These are phyloP conservation scores for Cladobotryum protrusum DNA, from an alignment of 2,329 filamentous ascomycete species.

Conservation along the genomic window DNA sequence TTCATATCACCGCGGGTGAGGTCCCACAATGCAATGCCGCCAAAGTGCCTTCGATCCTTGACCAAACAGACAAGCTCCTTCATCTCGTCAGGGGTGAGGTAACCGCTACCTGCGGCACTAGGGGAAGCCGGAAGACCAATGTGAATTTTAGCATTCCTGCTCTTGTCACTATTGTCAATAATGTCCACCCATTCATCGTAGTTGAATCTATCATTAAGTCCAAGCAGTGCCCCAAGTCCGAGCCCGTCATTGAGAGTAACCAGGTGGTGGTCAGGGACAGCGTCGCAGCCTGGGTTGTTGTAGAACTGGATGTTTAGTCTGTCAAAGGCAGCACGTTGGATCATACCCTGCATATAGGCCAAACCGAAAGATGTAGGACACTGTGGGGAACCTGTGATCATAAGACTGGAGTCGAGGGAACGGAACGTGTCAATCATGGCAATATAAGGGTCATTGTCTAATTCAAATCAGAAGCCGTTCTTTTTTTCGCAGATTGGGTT, in stretches of 20 bases:
- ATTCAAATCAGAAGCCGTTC: not conserved
- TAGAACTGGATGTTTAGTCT: conserved; percentile 44
- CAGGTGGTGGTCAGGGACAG: conserved; percentile 22
- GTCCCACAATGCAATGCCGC: conserved; percentile 43
- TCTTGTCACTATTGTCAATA: conserved; percentile 27
- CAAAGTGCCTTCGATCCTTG: conserved; percentile 33
- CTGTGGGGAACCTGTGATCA: conserved; percentile 41
- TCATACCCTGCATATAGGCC: conserved; percentile 31
- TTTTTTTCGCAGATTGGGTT: not conserved
- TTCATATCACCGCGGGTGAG: conserved; percentile 29
- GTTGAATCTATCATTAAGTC: conserved; percentile 31
- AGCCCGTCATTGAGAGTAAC: not conserved
- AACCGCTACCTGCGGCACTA: conserved; percentile 24
- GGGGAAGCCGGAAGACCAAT: conserved; percentile 35
- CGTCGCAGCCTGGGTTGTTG: conserved; percentile 38
- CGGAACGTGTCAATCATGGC: conserved; percentile 33
- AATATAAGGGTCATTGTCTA: conserved; percentile 32
- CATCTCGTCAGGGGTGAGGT: conserved; percentile 28
- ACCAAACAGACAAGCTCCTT: conserved; percentile 34
- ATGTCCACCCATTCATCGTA: conserved; percentile 36
- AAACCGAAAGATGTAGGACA: conserved; percentile 28
- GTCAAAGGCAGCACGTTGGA: conserved; percentile 36
- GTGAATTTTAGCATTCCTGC: conserved; percentile 38
- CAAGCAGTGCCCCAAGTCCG: not conserved
- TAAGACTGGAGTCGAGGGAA: conserved; percentile 22